These are phyloP conservation scores for Curvularia hawaiiensis DNA, from an alignment of 2,329 filamentous ascomycete species.

Conservation along the genomic window DNA sequence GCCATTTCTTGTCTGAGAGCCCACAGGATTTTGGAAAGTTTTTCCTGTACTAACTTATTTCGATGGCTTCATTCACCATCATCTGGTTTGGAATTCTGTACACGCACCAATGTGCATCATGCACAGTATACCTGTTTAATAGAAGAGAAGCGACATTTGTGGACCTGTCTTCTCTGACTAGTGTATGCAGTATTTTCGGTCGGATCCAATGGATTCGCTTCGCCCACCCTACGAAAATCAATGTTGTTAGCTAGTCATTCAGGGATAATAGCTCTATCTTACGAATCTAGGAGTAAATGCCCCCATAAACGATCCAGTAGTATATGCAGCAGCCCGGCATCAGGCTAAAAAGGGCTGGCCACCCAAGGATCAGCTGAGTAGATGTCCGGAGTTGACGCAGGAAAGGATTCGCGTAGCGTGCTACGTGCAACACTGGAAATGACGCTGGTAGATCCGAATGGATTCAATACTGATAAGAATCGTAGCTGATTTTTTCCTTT, in stretches of 20 bases:
- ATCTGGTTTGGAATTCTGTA: not conserved
- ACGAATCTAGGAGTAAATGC: not conserved
- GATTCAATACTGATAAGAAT: not conserved
- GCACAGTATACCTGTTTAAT: not conserved
- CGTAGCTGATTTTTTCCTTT: not conserved
- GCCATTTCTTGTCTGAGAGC: not conserved
- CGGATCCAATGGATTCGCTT: not conserved
- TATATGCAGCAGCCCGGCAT: not conserved
- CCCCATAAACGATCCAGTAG: not conserved
- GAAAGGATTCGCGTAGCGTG: not conserved
- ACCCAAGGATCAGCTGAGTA: not conserved
- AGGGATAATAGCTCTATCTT: not conserved
- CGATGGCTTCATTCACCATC: not conserved
- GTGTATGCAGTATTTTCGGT: not conserved
- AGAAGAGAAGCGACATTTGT: conserved; percentile 2
- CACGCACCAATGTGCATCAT: not conserved
- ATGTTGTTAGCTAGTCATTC: not conserved
- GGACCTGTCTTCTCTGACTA: not conserved
- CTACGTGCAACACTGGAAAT: no score
- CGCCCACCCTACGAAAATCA: not conserved
- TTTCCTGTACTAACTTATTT: not conserved
- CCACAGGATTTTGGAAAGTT: not conserved
- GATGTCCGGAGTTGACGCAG: not conserved
- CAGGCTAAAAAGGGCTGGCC: conserved; percentile 3
- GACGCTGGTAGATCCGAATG: not conserved